A percentile compares a stretch with the other conserved stretches of the same genome.
Conservation (phyloP, 371 early-diverging fungal species). For the Mortierella sp. region DNA sequence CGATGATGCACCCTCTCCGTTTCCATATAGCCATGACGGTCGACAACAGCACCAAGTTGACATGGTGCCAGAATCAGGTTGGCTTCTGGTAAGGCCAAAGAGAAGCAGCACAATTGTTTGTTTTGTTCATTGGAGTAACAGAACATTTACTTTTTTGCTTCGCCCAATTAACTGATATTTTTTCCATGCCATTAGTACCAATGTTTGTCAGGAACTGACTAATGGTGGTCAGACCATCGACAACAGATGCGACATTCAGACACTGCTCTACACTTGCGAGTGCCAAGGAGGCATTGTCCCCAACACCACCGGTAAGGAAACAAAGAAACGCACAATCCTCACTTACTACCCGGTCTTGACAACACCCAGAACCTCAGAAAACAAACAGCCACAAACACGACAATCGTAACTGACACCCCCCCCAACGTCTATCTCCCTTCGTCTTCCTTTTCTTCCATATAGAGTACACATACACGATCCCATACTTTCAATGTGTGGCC, state of each 20-base stretch:
- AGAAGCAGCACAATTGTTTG: background rate
- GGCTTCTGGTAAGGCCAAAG: conserved; percentile 55
- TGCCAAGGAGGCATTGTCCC: conserved; percentile 41
- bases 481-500: conserved; percentile 52
- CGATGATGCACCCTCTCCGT: too few relatives aligned
- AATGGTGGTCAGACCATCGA: conserved; percentile 22
- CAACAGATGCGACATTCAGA: conserved; percentile 41
- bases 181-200: conserved; percentile 23
- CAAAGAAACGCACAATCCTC: background rate
- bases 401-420: too few relatives aligned
- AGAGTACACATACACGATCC: conserved; percentile 60
- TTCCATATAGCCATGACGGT: conserved; percentile 23
- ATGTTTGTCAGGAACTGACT: conserved; percentile 51
- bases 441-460: background rate
- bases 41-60: conserved; percentile 49
- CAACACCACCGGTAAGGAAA: conserved; percentile 34
- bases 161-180: background rate
- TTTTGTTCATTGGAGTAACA: background rate
- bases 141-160: background rate
- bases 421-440: background rate
- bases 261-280: conserved; percentile 28
- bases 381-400: too few relatives aligned
- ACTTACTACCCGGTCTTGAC: too few relatives aligned
- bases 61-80: conserved; percentile 54
- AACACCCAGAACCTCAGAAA: too few relatives aligned